Conservation (phyloP, 2,329 filamentous ascomycete species). For the Aureobasidium sp. region DNA sequence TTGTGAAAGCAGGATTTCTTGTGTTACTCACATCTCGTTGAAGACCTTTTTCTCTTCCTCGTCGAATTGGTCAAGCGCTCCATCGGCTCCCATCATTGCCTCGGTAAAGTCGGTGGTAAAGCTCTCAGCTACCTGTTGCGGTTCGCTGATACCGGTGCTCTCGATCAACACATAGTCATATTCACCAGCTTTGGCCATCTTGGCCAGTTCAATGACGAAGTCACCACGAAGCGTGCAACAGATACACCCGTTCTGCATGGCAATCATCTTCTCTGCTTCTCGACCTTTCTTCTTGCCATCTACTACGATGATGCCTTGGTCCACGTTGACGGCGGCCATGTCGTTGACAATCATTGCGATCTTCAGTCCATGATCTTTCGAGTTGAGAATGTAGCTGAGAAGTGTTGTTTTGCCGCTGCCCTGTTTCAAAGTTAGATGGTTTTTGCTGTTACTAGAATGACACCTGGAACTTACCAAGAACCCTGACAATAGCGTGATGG, state of each 20-base stretch:
- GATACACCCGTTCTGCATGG: slow-evolving; percentile 50
- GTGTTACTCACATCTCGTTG: slow-evolving; percentile 38
- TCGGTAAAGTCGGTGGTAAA: slow-evolving; percentile 50
- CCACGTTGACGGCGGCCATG: slow-evolving; percentile 38
- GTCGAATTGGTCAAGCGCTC: slow-evolving; percentile 30
- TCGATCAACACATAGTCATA: slow-evolving; percentile 68
- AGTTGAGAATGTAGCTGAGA: slow-evolving; percentile 58
- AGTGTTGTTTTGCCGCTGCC: slow-evolving; percentile 65
- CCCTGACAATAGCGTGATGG: slow-evolving; percentile 52
- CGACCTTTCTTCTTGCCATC: slow-evolving; percentile 21
- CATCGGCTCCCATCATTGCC: slow-evolving; percentile 20
- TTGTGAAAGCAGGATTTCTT: too few relatives aligned
- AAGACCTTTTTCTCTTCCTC: slow-evolving; percentile 38
- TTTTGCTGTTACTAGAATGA: too few relatives aligned
- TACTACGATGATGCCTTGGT: slow-evolving; percentile 22
- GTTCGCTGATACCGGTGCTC: slow-evolving; percentile 63
- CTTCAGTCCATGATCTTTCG: slow-evolving; percentile 53
- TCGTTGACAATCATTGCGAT: slow-evolving; percentile 69
- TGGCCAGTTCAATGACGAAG: slow-evolving; percentile 59
- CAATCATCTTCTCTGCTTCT: slow-evolving; percentile 27
- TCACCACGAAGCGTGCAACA: slow-evolving; percentile 68
- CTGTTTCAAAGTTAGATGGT: slow-evolving; percentile 27
- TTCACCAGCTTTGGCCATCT: slow-evolving; percentile 50
- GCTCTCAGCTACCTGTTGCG: slow-evolving; percentile 65
- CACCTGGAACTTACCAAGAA: slow-evolving; percentile 40